Evolutionary conservation across 2,329 filamentous ascomycete species (phyloP).

Genomic region (Fusarium ramigenum): DNA sequence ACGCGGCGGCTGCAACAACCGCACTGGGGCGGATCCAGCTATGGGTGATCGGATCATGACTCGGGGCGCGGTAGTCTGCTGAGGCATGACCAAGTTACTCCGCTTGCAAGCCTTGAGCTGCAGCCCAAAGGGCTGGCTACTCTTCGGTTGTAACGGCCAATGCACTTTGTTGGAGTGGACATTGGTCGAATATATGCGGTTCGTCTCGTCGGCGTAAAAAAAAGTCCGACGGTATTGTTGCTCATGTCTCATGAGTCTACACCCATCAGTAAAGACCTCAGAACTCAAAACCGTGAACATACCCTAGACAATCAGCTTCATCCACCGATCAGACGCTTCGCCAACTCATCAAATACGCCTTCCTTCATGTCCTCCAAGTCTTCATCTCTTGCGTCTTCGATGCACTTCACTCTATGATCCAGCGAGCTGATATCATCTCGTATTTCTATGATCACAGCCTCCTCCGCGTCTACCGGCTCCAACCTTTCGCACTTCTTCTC

Average conservation of each 20-base stretch:
- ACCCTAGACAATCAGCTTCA: background rate
- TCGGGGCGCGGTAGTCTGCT: background rate
- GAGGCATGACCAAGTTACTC: background rate
- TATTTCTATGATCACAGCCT: slow-evolving; percentile 9
- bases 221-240: background rate
- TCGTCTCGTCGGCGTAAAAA: background rate
- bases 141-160: too few relatives aligned
- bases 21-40: background rate
- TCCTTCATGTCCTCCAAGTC: slow-evolving; percentile 3
- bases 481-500: background rate
- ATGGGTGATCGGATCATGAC: background rate
- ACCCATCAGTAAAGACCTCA: background rate
- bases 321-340: background rate
- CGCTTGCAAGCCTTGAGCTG: background rate
- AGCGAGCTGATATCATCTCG: slow-evolving; percentile 8
- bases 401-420: background rate
- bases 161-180: background rate
- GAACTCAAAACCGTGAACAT: background rate
- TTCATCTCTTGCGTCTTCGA: background rate
- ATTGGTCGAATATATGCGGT: background rate
- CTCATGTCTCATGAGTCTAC: background rate
- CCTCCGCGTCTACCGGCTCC: background rate
- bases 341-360: slow-evolving; percentile 11
- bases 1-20: background rate
- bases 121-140: background rate